Evolutionary conservation across 306 rosid genomes (phyloP), one percentile per base, ranked within the genome.

Genomic region (Quercus aquifolioides): DNA sequence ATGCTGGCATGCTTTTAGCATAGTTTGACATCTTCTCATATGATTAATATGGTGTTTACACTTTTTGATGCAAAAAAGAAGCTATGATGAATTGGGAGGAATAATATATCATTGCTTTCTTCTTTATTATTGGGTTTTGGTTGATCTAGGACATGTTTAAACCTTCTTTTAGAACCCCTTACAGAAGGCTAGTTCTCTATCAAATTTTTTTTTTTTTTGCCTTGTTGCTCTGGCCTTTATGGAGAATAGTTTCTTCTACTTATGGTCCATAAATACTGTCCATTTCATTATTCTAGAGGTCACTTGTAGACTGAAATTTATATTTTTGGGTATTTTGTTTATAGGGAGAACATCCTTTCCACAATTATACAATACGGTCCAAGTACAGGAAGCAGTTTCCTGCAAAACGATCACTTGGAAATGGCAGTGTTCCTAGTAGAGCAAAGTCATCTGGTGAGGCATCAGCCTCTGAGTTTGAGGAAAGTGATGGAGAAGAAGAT

Each of bases 271-370:
- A 35, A 26, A 4, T 35, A 3, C 72, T 18, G 25, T 19, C 23
- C 31, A 64, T 15, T 84, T 76, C 51, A 21, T 76, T 69, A 67
- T 76, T 25, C 46, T 55, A 69, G 65, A 74, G 76, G 78, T 63
- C 58, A 46, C 65, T 75, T 62, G 72, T 67, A 35, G 11, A 19
- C 26, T 49, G 76, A 77, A 35, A 23, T 80, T 65, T 80, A 30
- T 71, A 15, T 78, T 30, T 60, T 30, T 67, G 49, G 75, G 63
- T 33, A 76, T 84, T 2, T 43, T 68, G 73, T 83, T 58, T 73
- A 78, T 79, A 95, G 99, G 99, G 98, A 59, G 91, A 85, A 38
- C 92, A 91, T 82, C 96, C 96, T 85, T 92, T 95, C 83, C 99
- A 95, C 86, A 95, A 95, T 78, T 95, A 95, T 81, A 95, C 98